Conservation (phyloP, 2,329 filamentous ascomycete species). For the Pyricularia grisea region DNA sequence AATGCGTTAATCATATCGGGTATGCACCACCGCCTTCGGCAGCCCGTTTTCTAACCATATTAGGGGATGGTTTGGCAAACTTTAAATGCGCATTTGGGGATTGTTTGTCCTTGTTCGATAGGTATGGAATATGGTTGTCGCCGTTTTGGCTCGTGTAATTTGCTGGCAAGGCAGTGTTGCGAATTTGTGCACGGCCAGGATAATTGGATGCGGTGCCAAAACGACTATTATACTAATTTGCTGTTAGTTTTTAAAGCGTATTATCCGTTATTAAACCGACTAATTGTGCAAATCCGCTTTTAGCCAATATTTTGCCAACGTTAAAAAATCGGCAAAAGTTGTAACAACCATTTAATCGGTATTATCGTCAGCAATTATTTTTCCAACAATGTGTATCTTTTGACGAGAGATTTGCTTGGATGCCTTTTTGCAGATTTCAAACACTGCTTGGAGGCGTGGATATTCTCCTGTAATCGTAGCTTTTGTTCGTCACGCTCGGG, state of each 20-base stretch:
- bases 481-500: slow-evolving; percentile 15
- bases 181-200: background rate
- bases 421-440: slow-evolving; percentile 27
- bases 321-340: slow-evolving; percentile 30
- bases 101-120: background rate
- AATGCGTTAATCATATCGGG: background rate
- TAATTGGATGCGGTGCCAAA: background rate
- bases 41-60: slow-evolving; percentile 1
- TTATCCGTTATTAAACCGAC: slow-evolving; percentile 23
- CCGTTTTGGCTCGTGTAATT: background rate
- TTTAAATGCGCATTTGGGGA: background rate
- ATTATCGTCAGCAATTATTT: slow-evolving; percentile 24
- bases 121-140: background rate
- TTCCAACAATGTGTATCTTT: slow-evolving; percentile 24
- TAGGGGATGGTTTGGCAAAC: background rate
- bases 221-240: background rate
- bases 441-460: slow-evolving; percentile 23
- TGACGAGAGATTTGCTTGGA: slow-evolving; percentile 18
- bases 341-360: slow-evolving; percentile 30
- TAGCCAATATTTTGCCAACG: slow-evolving; percentile 24
- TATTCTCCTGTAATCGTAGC: slow-evolving; percentile 22
- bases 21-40: background rate
- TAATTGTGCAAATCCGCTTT: slow-evolving; percentile 22
- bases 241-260: background rate
- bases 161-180: background rate